Base-by-base conservation (phyloP, 768 basidiomycete species). In the Tylopilus sp. region DNA sequence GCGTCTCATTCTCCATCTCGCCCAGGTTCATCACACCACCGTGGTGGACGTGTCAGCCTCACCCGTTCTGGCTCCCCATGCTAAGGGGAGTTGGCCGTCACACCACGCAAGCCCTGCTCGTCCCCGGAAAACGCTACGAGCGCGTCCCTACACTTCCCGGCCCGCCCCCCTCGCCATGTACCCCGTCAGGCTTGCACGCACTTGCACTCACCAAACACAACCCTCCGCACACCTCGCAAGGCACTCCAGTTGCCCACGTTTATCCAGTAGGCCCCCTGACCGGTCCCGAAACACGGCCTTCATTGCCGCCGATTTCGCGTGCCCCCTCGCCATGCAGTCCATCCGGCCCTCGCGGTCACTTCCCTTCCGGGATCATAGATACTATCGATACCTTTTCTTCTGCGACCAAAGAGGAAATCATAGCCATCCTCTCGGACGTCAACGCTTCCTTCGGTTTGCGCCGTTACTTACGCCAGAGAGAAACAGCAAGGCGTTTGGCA, bases 61-160 rank as follows among this genome's bases (percentile, higher is more conserved):
- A 60, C 62, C 57, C 69, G 52, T 59, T 62, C 77, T 76, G 77
- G 75, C 78, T 82, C 83, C 83, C 81, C 81, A 88, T 88, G 86
- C 85, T 83, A 72, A 82, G 79, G 81, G 80, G 79, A 73, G 77
- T 73, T 65, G 70, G 76, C 64, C 73, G 78, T 72, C 76, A 76
- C 72, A 68, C 80, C 69, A 74, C 77, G 60, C 75, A 72, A 57
- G 70, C 69, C 58, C 54, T 65, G 49, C 56, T 64, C 60, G 57
- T 58, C 43, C 54, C 62, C 52, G 48, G 38, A 40, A 59, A 45
- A 45, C 57, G 48, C 48, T 48, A 54, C 57, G 42, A 48, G 52
- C 62, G 48, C 45, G 30, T 22, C 47, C 36, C 36, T 2, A 34
- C 46, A 6, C 45, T 22, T 8, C 14, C 31, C 13, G 45, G 22